Conservation (phyloP, 345 rosid species). For the Mercurialis annua region DNA sequence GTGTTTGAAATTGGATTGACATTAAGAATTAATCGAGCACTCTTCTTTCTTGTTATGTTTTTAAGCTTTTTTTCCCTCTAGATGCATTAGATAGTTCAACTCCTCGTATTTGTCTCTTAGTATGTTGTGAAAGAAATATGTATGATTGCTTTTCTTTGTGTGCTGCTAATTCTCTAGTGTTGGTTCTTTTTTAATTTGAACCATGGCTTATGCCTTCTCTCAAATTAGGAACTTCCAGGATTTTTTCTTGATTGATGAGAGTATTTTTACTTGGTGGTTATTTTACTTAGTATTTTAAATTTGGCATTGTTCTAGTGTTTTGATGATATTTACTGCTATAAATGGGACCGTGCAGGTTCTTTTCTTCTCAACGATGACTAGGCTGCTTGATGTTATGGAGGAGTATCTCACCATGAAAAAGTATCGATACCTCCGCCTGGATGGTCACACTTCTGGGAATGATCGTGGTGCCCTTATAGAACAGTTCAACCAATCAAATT, state of each 20-base stretch:
- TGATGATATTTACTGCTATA: background rate
- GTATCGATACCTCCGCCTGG: slow-evolving; percentile 80
- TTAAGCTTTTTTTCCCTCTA: background rate
- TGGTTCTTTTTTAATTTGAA: background rate
- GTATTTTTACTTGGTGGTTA: background rate
- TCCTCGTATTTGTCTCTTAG: background rate
- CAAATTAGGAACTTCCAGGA: background rate
- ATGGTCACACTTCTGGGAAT: slow-evolving; percentile 90
- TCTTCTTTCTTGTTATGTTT: slow-evolving; percentile 1
- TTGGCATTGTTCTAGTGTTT: background rate
- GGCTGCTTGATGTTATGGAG: slow-evolving; percentile 96
- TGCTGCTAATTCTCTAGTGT: background rate
- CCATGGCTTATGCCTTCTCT: background rate
- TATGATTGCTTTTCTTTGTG: background rate
- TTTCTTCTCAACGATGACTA: slow-evolving; percentile 95
- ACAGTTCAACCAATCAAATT: slow-evolving; percentile 55
- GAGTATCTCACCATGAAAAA: slow-evolving; percentile 72
- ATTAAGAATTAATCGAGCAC: background rate
- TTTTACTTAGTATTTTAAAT: background rate
- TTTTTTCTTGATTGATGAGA: background rate
- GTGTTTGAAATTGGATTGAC: background rate
- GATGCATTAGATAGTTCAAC: background rate
- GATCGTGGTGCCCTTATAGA: slow-evolving; percentile 91
- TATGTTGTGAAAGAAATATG: background rate
- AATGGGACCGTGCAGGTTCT: slow-evolving; percentile 57